Evolutionary conservation across 495 filamentous ascomycete species (phyloP).

Genomic region (Penicillium egyptiacum): DNA sequence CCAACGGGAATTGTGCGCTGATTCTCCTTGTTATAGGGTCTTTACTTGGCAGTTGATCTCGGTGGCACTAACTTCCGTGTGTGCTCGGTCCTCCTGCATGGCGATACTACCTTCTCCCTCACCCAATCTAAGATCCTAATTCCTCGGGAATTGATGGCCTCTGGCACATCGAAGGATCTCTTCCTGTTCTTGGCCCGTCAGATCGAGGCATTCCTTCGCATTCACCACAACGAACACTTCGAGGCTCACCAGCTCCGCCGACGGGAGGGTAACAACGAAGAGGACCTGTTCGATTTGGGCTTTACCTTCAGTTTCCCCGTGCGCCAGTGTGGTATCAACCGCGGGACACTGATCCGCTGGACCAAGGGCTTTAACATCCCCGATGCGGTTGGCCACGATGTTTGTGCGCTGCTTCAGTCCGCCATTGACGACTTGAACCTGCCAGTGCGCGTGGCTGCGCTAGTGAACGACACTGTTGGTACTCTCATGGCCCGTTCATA

Average conservation of each 20-base stretch:
- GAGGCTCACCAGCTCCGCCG: conserved; percentile 63
- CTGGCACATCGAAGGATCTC: conserved; percentile 80
- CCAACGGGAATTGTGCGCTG: conserved; percentile 5
- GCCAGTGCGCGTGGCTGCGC: conserved; percentile 86
- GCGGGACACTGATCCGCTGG: conserved; percentile 89
- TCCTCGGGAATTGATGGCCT: conserved; percentile 85
- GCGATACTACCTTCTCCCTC: conserved; percentile 88
- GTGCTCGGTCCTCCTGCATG: conserved; percentile 88
- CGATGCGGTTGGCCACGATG: conserved; percentile 90
- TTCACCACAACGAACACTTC: conserved; percentile 89
- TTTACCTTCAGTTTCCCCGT: conserved; percentile 99
- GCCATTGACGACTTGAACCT: conserved; percentile 86
- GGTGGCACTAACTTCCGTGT: conserved; percentile 98
- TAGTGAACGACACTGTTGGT: conserved; percentile 97
- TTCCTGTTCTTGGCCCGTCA: conserved; percentile 93
- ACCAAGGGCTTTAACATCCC: conserved; percentile 97
- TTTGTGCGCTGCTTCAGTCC: conserved; percentile 83
- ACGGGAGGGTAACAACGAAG: conserved; percentile 55
- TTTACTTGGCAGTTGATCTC: conserved; percentile 94
- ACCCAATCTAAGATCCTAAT: conserved; percentile 91
- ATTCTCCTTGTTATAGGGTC: conserved; percentile 55
- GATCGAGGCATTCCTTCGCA: conserved; percentile 80
- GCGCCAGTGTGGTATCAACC: conserved; percentile 89
- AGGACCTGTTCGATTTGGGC: conserved; percentile 83
- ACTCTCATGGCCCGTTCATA: conserved; percentile 98